Evolutionary conservation across 495 filamentous ascomycete species (phyloP).

Genomic region (Peziza echinospora): DNA sequence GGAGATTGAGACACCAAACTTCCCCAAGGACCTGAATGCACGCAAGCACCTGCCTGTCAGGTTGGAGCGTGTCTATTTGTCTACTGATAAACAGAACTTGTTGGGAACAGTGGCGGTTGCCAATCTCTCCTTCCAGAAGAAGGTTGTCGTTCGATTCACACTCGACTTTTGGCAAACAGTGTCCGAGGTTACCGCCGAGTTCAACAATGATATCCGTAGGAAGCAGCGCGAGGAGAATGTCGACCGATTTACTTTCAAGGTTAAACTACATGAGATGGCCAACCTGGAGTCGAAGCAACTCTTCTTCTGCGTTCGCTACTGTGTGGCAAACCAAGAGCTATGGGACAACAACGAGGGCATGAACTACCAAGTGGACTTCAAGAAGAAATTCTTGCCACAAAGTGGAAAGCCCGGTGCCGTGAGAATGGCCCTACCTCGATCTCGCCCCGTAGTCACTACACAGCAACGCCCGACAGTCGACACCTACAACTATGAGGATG

Average conservation of each 20-base stretch:
- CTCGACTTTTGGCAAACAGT: conserved; percentile 97
- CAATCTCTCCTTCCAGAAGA: conserved; percentile 79
- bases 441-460: conserved; percentile 27
- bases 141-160: conserved; percentile 75
- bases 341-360: conserved; percentile 82
- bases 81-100: conserved; percentile 61
- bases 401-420: conserved; percentile 1
- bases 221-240: conserved; percentile 43
- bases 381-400: conserved; percentile 34
- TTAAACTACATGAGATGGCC: conserved; percentile 76
- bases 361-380: conserved; percentile 88
- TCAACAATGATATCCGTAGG: conserved; percentile 51
- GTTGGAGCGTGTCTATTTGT: conserved; percentile 68
- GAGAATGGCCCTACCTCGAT: conserved; percentile 28
- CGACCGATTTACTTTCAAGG: conserved; percentile 80
- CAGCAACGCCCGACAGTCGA: conserved; percentile 39
- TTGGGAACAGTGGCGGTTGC: conserved; percentile 64
- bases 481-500: conserved; percentile 40
- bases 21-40: conserved; percentile 45
- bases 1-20: conserved; percentile 69
- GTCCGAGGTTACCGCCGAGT: conserved; percentile 81
- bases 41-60: conserved; percentile 44
- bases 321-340: conserved; percentile 59
- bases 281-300: conserved; percentile 79
- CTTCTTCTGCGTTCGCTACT: conserved; percentile 80